phyloP scores from a whole-genome alignment of 192 early-diverging fungal species.

The Backusella macrospora region DNA sequence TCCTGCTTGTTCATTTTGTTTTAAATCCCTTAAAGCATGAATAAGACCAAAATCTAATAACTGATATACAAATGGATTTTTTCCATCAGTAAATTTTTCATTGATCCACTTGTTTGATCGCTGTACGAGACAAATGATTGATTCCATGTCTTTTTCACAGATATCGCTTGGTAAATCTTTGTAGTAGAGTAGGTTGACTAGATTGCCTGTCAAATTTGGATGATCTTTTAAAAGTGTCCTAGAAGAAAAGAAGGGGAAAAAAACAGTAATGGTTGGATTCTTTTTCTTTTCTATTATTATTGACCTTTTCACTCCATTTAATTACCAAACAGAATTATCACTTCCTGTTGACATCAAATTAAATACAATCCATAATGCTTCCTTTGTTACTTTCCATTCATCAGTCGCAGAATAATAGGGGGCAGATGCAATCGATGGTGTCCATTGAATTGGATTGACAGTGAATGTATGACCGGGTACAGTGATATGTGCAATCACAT shows the following conservation, averaged over 20 bases:
- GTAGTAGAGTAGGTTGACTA: constrained; percentile 23
- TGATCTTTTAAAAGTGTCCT: constrained; percentile 27
- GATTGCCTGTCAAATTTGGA: constrained; percentile 7
- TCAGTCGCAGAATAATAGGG: constrained; percentile 16
- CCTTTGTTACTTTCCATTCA: constrained; percentile 43
- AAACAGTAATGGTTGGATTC: neutral
- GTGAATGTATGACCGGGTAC: constrained; percentile 26
- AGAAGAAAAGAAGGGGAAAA: neutral
- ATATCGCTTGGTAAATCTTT: constrained; percentile 6
- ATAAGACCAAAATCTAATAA: neutral
- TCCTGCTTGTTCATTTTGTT: neutral
- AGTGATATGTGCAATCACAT: constrained; percentile 23
- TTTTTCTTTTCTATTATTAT: no score
- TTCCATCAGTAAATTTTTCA: neutral
- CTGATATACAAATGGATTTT: neutral
- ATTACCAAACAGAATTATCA: constrained; percentile 29
- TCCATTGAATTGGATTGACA: neutral
- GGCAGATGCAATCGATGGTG: neutral
- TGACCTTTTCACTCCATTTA: no score
- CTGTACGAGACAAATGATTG: constrained; percentile 34
- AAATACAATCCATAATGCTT: constrained; percentile 34
- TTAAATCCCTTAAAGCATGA: neutral
- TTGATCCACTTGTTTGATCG: constrained; percentile 28
- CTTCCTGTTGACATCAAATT: constrained; percentile 35
- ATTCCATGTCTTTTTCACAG: constrained; percentile 27